Evolutionary conservation across 805 yeast genomes (phyloP).

Genomic region (Cyberlindnera americana): DNA sequence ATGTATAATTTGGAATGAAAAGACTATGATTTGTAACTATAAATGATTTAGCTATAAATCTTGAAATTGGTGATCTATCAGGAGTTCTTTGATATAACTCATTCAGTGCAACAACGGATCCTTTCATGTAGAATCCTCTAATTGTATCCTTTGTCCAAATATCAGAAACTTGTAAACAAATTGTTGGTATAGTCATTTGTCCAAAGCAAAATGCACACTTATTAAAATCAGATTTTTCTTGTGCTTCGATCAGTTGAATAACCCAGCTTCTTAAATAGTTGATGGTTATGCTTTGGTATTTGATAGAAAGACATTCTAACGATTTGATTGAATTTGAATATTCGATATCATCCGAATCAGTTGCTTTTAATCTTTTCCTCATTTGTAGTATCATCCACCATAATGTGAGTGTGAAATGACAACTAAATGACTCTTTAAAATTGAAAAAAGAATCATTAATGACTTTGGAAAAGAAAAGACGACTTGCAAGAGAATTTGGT

Average conservation of each 20-base stretch:
- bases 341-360: slow-evolving; percentile 2
- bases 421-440: slow-evolving; percentile 6
- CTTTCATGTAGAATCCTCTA: slow-evolving; percentile 17
- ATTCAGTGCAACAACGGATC: slow-evolving; percentile 16
- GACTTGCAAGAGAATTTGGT: not conserved
- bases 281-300: slow-evolving; percentile 11
- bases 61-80: slow-evolving; percentile 19
- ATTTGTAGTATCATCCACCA: slow-evolving; percentile 22
- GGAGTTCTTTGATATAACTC: slow-evolving; percentile 14
- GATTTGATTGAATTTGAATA: slow-evolving; percentile 2
- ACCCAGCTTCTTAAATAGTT: slow-evolving; percentile 12
- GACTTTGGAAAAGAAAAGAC: slow-evolving; percentile 14
- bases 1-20: slow-evolving; percentile 21
- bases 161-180: slow-evolving; percentile 19
- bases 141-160: slow-evolving; percentile 8
- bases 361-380: slow-evolving; percentile 10
- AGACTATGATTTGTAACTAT: slow-evolving; percentile 11
- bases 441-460: slow-evolving; percentile 12
- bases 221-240: slow-evolving; percentile 6
- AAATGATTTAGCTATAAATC: slow-evolving; percentile 11
- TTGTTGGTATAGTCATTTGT: slow-evolving; percentile 12
- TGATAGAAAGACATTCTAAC: slow-evolving; percentile 4
- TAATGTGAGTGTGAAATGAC: slow-evolving; percentile 10
- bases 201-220: slow-evolving; percentile 8
- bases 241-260: slow-evolving; percentile 13